Evolutionary conservation across 345 rosid species (phyloP).

Genomic region (Camelina neglecta): DNA sequence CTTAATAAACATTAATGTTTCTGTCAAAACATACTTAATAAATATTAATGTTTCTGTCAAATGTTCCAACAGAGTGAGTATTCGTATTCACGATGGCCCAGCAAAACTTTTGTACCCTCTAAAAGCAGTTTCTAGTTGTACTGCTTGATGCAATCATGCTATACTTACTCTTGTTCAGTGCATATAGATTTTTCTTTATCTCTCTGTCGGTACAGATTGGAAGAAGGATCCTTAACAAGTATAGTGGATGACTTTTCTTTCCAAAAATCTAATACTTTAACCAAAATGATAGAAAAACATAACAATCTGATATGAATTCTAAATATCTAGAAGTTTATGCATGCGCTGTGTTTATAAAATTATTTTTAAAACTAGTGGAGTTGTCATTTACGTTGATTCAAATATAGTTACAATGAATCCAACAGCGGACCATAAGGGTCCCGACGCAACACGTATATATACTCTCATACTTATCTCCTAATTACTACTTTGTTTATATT

Average conservation of each 20-base stretch:
- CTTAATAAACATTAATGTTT: too few species aligned
- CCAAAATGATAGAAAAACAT: background rate
- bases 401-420: background rate
- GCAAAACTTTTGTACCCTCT: too few species aligned
- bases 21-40: too few species aligned
- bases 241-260: conserved; percentile 14
- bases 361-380: background rate
- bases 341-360: background rate
- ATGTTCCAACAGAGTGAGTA: too few species aligned
- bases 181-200: background rate
- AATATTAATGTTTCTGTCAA: too few species aligned
- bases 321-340: background rate
- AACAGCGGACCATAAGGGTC: background rate
- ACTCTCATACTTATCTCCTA: conserved; percentile 23
- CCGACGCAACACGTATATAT: conserved; percentile 10
- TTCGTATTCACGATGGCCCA: too few species aligned
- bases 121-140: background rate
- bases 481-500: background rate
- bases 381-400: background rate
- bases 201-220: conserved; percentile 19
- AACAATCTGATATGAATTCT: background rate
- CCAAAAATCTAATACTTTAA: background rate
- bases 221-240: background rate
- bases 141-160: background rate
- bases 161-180: background rate